Percentiles rank a stretch among this genome's conserved stretches.
These are phyloP conservation scores for Scedosporium dehoogii DNA, from an alignment of 2,329 filamentous ascomycete species.

Conservation along the genomic window DNA sequence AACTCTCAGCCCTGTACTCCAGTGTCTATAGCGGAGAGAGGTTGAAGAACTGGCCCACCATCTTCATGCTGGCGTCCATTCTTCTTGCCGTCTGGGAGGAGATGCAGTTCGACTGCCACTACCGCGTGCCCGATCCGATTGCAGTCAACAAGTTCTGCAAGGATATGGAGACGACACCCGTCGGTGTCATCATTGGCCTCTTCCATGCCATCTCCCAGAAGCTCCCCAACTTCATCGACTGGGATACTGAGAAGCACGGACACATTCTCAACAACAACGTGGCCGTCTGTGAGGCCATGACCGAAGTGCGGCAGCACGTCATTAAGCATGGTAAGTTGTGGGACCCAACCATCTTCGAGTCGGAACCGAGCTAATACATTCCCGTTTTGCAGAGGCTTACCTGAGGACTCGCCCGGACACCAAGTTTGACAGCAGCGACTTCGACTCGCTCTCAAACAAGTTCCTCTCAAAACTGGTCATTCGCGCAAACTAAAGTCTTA, in stretches of 20 bases:
- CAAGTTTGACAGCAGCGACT: constrained; percentile 84
- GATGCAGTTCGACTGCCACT: constrained; percentile 98
- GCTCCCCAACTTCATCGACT: constrained; percentile 82
- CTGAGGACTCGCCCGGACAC: constrained; percentile 68
- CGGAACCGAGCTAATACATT: not conserved
- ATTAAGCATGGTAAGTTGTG: constrained; percentile 73
- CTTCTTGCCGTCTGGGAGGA: constrained; percentile 93
- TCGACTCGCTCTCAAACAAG: constrained; percentile 93
- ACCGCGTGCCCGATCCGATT: constrained; percentile 74
- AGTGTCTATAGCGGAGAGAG: constrained; percentile 96
- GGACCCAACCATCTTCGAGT: not conserved
- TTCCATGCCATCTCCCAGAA: constrained; percentile 99
- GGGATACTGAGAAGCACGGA: constrained; percentile 87
- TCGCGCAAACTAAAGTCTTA: constrained; percentile 63
- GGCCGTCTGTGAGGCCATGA: constrained; percentile 92
- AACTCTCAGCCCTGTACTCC: constrained; percentile 87
- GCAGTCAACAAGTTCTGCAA: constrained; percentile 90
- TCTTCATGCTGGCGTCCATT: constrained; percentile 93
- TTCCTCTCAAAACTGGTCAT: constrained; percentile 95
- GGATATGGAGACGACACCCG: constrained; percentile 93
- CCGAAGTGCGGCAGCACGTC: constrained; percentile 86
- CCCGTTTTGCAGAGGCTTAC: constrained; percentile 59
- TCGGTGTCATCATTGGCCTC: constrained; percentile 90
- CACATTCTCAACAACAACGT: constrained; percentile 83
- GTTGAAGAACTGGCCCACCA: constrained; percentile 97